phyloP scores from a whole-genome alignment of 1,284 basidiomycete species.

The Ceratobasidium sp. region DNA sequence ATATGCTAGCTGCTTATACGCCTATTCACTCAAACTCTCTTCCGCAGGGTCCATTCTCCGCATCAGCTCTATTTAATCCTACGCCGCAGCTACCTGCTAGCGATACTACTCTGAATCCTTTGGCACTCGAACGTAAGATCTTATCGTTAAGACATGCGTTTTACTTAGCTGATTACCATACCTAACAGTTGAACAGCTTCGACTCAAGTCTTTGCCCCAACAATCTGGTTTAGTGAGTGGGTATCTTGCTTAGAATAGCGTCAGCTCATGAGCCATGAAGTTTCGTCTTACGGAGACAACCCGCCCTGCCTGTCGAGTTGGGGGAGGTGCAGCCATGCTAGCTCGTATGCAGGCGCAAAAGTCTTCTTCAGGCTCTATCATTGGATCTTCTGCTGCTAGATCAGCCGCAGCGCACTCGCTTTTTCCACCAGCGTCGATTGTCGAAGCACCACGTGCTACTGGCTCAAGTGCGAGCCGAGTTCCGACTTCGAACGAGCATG shows the following conservation, averaged over 20 bases:
- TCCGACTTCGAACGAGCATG: not conserved
- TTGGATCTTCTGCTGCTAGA: not conserved
- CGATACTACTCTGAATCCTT: too few relatives aligned
- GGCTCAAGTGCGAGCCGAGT: not conserved
- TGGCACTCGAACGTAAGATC: too few relatives aligned
- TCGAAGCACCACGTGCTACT: not conserved
- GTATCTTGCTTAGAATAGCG: too few relatives aligned
- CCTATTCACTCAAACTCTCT: too few relatives aligned
- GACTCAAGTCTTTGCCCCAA: not conserved
- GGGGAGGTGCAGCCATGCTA: not conserved
- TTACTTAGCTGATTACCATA: too few relatives aligned
- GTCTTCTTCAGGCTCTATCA: not conserved
- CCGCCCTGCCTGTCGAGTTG: not conserved
- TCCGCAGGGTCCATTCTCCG: too few relatives aligned
- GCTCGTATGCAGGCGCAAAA: not conserved
- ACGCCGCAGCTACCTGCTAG: too few relatives aligned
- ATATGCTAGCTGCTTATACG: too few relatives aligned
- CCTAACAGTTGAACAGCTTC: not conserved
- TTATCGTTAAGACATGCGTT: too few relatives aligned
- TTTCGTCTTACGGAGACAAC: not conserved
- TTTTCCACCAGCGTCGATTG: not conserved
- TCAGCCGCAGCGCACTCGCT: not conserved
- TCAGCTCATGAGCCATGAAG: too few relatives aligned
- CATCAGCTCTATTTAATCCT: too few relatives aligned
- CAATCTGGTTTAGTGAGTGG: not conserved